Evolutionary conservation across 352 stramenopile genomes (phyloP).

Genomic region (Pythium rishiriense): DNA sequence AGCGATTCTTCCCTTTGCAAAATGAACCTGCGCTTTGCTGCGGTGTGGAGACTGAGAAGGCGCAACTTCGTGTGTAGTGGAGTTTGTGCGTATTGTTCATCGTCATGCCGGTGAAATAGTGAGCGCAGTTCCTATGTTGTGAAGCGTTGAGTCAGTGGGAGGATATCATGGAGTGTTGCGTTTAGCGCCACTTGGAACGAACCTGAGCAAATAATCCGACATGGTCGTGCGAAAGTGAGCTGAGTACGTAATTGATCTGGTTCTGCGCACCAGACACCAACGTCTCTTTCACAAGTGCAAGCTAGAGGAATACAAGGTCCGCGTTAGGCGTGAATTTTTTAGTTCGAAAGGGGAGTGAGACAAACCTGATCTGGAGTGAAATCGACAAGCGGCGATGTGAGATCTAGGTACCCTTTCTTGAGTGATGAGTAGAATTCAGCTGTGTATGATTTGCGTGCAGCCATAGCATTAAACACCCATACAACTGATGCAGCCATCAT

Average conservation of each 20-base stretch:
- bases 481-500: constrained; percentile 61
- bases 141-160: background rate
- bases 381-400: constrained; percentile 76
- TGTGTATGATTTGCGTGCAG: constrained; percentile 79
- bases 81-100: constrained; percentile 41
- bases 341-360: background rate
- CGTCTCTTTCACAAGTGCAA: constrained; percentile 78
- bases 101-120: constrained; percentile 70
- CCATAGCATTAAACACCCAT: constrained; percentile 73
- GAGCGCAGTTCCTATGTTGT: constrained; percentile 59
- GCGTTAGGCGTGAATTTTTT: background rate
- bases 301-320: constrained; percentile 30
- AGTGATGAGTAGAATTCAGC: constrained; percentile 85
- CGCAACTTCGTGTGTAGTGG: constrained; percentile 76
- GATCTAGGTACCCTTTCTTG: constrained; percentile 78
- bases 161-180: background rate
- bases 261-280: constrained; percentile 73
- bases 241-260: constrained; percentile 87
- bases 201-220: constrained; percentile 77
- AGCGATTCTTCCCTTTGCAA: constrained; percentile 66
- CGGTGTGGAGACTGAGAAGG: constrained; percentile 70
- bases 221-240: constrained; percentile 71
- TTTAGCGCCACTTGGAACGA: too few species aligned
- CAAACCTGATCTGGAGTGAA: constrained; percentile 84
- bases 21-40: constrained; percentile 66